These are phyloP conservation scores for Bretziella fagacearum DNA, from an alignment of 2,329 filamentous ascomycete species.

Conservation along the genomic window DNA sequence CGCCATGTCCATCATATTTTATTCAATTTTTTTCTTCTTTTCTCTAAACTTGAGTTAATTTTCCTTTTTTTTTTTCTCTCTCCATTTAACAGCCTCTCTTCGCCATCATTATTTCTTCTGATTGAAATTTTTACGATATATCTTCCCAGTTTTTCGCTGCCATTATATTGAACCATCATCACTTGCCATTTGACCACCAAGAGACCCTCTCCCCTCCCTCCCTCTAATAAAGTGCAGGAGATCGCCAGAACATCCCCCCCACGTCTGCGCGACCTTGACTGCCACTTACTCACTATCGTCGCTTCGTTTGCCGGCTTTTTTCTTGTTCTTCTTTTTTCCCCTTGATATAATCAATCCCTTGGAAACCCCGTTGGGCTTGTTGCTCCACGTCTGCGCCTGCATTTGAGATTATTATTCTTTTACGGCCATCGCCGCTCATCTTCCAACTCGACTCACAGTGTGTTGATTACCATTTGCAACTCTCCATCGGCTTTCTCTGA, in stretches of 20 bases:
- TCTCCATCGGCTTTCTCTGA: no score
- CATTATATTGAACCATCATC: neutral
- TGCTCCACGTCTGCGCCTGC: neutral
- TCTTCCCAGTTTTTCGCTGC: no score
- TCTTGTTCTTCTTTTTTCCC: slow-evolving; percentile 1
- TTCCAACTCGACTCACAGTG: no score
- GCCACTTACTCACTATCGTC: neutral
- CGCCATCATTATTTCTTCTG: no score
- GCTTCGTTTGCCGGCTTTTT: neutral
- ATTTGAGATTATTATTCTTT: neutral
- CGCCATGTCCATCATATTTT: no score
- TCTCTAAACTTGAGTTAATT: neutral
- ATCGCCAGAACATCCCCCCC: slow-evolving; percentile 1
- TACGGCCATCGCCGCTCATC: neutral
- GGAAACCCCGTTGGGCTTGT: neutral
- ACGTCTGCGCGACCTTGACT: neutral
- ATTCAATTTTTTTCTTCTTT: neutral
- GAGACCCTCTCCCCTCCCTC: neutral
- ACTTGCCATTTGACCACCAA: neutral
- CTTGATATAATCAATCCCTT: slow-evolving; percentile 3
- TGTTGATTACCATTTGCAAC: no score
- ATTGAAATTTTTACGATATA: no score
- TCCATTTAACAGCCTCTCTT: neutral
- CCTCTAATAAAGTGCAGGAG: neutral
- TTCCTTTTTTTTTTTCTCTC: neutral